phyloP scores from a whole-genome alignment of 768 basidiomycete species.

The Crucibulum laeve region DNA sequence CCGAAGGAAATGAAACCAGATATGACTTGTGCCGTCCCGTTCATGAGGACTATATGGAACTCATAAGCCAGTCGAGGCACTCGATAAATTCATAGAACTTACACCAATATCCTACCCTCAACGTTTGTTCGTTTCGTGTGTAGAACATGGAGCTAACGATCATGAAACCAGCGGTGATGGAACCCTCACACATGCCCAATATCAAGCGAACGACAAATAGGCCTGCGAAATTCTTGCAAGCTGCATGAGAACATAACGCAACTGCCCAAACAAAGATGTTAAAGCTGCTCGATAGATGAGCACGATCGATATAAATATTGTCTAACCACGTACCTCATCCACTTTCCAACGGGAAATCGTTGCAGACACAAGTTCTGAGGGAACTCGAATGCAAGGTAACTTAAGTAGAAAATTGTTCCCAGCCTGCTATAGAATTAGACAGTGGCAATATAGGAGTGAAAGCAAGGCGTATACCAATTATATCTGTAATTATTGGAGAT shows the following conservation, averaged over 20 bases:
- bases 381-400: conserved; percentile 68
- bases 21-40: conserved; percentile 71
- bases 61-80: neutral
- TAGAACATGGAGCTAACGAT: conserved; percentile 80
- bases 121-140: conserved; percentile 64
- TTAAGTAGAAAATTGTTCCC: conserved; percentile 71
- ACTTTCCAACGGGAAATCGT: conserved; percentile 71
- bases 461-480: conserved; percentile 44
- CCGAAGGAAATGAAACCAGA: conserved; percentile 69
- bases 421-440: conserved; percentile 38
- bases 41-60: conserved; percentile 57
- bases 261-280: conserved; percentile 69
- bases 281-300: conserved; percentile 27
- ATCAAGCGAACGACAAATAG: conserved; percentile 61
- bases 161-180: conserved; percentile 72
- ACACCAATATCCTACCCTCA: conserved; percentile 77
- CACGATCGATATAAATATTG: neutral
- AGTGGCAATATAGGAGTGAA: neutral
- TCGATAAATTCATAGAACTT: conserved; percentile 19
- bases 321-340: conserved; percentile 57
- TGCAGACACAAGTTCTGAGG: conserved; percentile 73
- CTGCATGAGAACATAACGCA: conserved; percentile 58
- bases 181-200: conserved; percentile 69
- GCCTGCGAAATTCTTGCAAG: conserved; percentile 65
- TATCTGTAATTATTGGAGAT: conserved; percentile 34